Conservation (phyloP, 2,329 filamentous ascomycete species). For the Cladosporium sp. region DNA sequence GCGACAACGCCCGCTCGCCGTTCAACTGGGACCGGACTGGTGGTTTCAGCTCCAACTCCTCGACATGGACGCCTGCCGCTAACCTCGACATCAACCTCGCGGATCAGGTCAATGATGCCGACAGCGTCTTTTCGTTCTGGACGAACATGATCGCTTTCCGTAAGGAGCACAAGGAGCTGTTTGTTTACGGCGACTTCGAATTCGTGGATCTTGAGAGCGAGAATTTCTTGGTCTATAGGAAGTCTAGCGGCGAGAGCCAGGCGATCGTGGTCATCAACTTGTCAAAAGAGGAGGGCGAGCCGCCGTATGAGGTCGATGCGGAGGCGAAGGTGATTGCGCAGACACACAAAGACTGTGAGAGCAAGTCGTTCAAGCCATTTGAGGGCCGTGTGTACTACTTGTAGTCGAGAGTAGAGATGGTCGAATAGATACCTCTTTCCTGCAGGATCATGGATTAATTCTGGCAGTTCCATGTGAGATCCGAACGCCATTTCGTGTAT, state of each 20-base stretch:
- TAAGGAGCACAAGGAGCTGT: slow-evolving; percentile 55
- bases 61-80: slow-evolving; percentile 67
- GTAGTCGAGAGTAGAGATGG: neutral
- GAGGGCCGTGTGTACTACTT: neutral
- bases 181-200: slow-evolving; percentile 62
- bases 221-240: slow-evolving; percentile 40
- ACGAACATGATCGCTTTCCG: slow-evolving; percentile 47
- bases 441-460: too few relatives aligned
- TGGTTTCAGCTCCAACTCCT: slow-evolving; percentile 54
- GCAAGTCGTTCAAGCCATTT: neutral
- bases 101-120: slow-evolving; percentile 42
- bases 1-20: slow-evolving; percentile 66
- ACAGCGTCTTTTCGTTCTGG: slow-evolving; percentile 59
- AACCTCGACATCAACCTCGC: slow-evolving; percentile 57
- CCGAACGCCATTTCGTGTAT: too few relatives aligned
- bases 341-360: neutral
- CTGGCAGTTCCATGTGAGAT: too few relatives aligned
- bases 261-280: slow-evolving; percentile 1
- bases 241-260: neutral
- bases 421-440: too few relatives aligned
- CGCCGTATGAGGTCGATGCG: neutral
- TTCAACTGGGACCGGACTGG: slow-evolving; percentile 64
- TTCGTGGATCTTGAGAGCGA: slow-evolving; percentile 47
- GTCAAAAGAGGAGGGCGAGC: slow-evolving; percentile 1
- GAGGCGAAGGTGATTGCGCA: neutral